These are phyloP conservation scores for Coemansia sp. DNA, from an alignment of 192 early-diverging fungal genomes.

Conservation along the genomic window DNA sequence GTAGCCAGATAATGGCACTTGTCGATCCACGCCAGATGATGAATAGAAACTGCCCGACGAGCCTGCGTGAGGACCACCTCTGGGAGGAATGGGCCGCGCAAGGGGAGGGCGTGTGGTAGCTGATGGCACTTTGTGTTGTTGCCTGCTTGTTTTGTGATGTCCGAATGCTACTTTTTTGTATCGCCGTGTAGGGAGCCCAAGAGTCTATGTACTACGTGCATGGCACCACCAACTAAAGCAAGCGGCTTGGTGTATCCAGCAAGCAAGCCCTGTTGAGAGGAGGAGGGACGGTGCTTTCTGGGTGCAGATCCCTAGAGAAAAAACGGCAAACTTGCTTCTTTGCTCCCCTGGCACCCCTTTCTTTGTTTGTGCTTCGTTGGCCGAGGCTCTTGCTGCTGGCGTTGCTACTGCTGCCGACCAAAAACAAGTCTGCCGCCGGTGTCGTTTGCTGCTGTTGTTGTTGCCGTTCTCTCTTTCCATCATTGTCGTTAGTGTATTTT, in stretches of 20 bases:
- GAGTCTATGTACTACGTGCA: not conserved
- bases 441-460: conserved; percentile 2
- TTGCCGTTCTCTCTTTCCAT: not conserved
- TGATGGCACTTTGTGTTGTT: not conserved
- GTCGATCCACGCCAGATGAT: conserved; percentile 8
- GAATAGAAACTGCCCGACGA: not conserved
- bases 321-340: no score
- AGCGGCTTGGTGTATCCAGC: no score
- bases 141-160: no score
- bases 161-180: not conserved
- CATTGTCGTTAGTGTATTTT: conserved; percentile 6
- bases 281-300: not conserved
- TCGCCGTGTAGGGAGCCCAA: not conserved
- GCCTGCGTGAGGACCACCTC: not conserved
- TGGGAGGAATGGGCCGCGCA: not conserved
- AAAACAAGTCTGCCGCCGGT: conserved; percentile 3
- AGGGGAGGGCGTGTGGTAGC: conserved; percentile 3
- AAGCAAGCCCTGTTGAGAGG: not conserved
- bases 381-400: not conserved
- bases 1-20: not conserved
- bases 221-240: not conserved
- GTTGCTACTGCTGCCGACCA: not conserved
- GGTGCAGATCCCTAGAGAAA: no score
- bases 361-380: not conserved
- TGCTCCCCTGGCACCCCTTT: not conserved